Base-by-base conservation (phyloP, 1,284 basidiomycete genomes). In the Naganishia liquefaciens region DNA sequence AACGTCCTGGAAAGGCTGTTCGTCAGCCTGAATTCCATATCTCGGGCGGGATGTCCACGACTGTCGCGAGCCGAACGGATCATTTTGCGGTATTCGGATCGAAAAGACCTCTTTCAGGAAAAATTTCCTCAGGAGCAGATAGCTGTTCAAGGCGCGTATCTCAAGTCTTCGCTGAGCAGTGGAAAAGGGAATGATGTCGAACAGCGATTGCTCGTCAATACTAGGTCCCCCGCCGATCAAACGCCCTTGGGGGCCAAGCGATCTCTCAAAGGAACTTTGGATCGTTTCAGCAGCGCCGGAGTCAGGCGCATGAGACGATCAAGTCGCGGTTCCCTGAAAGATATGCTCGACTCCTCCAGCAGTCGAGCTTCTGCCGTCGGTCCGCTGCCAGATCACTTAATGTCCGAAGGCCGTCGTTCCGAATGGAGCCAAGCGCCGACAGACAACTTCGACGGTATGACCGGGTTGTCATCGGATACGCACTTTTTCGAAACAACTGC, bases 21-120 rank as follows among this genome's bases (percentile, higher is more conserved):
- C 76, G 91, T 96, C 71, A 87, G 93, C 3, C 87, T 97, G 70
- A 99, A 99, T 75, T 85, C 87, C 6, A 90, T 99, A 83, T 87
- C 96, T 72, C 83, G 92, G n/a, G 85, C 86, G 15, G 84, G 83
- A 5, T 87, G 91, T 54, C 95, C 95, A 2, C 76, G 80, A 5
- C 82, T 98, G 33, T 87, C 86, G 1, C 86, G 89, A 21, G 81
- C 85, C 64, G 95, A 99, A 79, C 92, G 91, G 72, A 81, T 94
- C 58, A 84, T 99, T 65, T 87, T 98, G 82, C 88, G 94, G 25
- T 85, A 87, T 2, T 90, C 89, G 13, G 94, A 98, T 68, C 84
- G 92, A 40, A 92, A 91, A 75, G 93, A 98, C 75, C 83, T 97
- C 50, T 95, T 98, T 75, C 82, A 87, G 50, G 93, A 96, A 73